Conservation (phyloP, 1,139 yeast genomes). For the Meyerozyma carpophila region DNA sequence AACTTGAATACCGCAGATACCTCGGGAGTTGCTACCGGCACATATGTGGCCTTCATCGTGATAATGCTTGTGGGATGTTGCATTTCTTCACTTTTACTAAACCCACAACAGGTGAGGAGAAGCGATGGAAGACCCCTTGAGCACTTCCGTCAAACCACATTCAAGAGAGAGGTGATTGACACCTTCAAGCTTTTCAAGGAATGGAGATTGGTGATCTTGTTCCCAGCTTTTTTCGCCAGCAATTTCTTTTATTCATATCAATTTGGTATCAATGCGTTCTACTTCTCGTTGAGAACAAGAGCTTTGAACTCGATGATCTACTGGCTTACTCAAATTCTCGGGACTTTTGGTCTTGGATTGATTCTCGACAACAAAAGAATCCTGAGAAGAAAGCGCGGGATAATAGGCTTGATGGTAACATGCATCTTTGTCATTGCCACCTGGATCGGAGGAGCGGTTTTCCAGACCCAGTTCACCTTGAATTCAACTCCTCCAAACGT, state of each 20-base stretch:
- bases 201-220: constrained; percentile 5
- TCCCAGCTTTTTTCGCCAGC: constrained; percentile 8
- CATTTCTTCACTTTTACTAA: background rate
- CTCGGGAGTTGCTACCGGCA: constrained; percentile 2
- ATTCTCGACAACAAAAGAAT: constrained; percentile 6
- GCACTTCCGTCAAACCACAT: background rate
- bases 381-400: constrained; percentile 5
- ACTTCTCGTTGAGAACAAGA: constrained; percentile 8
- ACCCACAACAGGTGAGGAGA: constrained; percentile 1
- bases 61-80: constrained; percentile 2
- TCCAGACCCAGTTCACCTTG: constrained; percentile 6
- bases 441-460: constrained; percentile 7
- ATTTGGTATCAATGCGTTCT: constrained; percentile 7
- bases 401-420: constrained; percentile 6
- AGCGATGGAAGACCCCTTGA: constrained; percentile 1
- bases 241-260: constrained; percentile 9
- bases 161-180: constrained; percentile 5
- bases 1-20: constrained; percentile 1
- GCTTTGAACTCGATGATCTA: constrained; percentile 8
- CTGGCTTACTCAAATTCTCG: constrained; percentile 8
- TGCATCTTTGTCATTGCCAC: constrained; percentile 7
- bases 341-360: constrained; percentile 7
- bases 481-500: constrained; percentile 5
- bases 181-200: constrained; percentile 5
- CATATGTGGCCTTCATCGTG: constrained; percentile 1